phyloP scores from a whole-genome alignment of 2,329 filamentous ascomycete genomes.

The Calonectria ilicicola region DNA sequence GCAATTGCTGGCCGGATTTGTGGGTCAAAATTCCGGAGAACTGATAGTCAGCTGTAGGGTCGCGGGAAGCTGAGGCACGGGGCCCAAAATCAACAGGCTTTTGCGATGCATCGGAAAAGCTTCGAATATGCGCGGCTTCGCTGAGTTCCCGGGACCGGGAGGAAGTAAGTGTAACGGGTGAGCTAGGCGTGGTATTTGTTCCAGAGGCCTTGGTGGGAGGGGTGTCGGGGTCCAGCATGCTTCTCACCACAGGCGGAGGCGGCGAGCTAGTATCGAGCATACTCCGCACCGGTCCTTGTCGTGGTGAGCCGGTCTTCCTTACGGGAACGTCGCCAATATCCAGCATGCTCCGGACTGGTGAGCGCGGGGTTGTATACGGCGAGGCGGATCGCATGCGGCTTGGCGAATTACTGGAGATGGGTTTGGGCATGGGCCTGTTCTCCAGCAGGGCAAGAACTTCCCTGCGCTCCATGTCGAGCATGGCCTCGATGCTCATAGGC shows the following conservation, averaged over 20 bases:
- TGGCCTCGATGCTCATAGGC: conserved; percentile 80
- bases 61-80: conserved; percentile 43
- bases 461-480: conserved; percentile 80
- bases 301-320: conserved; percentile 45
- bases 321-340: conserved; percentile 37
- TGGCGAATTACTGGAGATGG: conserved; percentile 40
- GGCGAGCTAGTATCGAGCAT: conserved; percentile 51
- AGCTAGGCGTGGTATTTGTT: conserved; percentile 49
- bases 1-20: conserved; percentile 59
- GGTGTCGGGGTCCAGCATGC: conserved; percentile 64
- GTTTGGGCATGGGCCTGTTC: conserved; percentile 53
- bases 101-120: conserved; percentile 65
- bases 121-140: conserved; percentile 53
- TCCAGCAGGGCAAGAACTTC: conserved; percentile 79
- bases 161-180: conserved; percentile 39
- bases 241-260: conserved; percentile 56
- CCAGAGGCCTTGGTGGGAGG: conserved; percentile 46
- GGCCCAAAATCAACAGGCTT: conserved; percentile 61
- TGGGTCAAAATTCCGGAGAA: conserved; percentile 70
- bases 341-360: conserved; percentile 71
- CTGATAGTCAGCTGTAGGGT: conserved; percentile 68
- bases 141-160: conserved; percentile 35
- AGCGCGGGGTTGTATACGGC: conserved; percentile 68
- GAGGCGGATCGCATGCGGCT: conserved; percentile 62
- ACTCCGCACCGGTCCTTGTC: conserved; percentile 73